Evolutionary conservation across 768 basidiomycete genomes (phyloP).

Genomic region (Zangia roseola): DNA sequence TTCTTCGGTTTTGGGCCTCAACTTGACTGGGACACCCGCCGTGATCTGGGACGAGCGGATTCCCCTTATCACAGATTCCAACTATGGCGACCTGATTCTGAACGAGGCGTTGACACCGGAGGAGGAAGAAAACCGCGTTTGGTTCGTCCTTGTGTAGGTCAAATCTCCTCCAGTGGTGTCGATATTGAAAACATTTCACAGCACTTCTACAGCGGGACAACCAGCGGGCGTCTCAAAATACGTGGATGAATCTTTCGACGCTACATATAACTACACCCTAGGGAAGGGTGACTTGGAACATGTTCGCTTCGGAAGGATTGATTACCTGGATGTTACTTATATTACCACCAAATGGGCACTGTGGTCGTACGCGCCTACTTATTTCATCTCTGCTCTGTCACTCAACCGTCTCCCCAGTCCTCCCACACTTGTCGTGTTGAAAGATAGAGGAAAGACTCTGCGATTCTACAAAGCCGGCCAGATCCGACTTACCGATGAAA

Average conservation of each 20-base stretch:
- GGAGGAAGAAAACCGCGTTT: constrained; percentile 66
- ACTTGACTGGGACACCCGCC: constrained; percentile 54
- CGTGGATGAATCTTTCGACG: constrained; percentile 73
- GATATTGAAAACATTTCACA: constrained; percentile 23
- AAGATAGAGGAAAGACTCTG: constrained; percentile 72
- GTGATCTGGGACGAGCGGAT: constrained; percentile 69
- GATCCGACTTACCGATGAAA: constrained; percentile 56
- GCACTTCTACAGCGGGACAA: constrained; percentile 56
- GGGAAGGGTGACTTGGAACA: constrained; percentile 61
- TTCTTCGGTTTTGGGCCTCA: constrained; percentile 62
- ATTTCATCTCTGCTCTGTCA: neutral
- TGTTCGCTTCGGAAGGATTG: constrained; percentile 82
- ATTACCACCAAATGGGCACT: constrained; percentile 84
- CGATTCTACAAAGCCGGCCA: constrained; percentile 74
- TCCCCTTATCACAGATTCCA: constrained; percentile 79
- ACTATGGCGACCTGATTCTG: constrained; percentile 68
- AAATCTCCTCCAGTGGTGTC: neutral
- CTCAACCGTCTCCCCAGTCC: constrained; percentile 47
- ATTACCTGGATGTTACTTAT: constrained; percentile 81
- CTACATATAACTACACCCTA: constrained; percentile 63
- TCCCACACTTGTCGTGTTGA: constrained; percentile 69
- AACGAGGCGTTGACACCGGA: constrained; percentile 65
- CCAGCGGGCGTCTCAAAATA: constrained; percentile 67
- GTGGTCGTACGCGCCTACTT: constrained; percentile 63
- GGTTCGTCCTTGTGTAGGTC: constrained; percentile 77